Percentiles rank a stretch among this genome's conserved stretches.
Evolutionary conservation across 176 grass and related monocot species (phyloP).

Genomic region (Triticum aestivum): DNA sequence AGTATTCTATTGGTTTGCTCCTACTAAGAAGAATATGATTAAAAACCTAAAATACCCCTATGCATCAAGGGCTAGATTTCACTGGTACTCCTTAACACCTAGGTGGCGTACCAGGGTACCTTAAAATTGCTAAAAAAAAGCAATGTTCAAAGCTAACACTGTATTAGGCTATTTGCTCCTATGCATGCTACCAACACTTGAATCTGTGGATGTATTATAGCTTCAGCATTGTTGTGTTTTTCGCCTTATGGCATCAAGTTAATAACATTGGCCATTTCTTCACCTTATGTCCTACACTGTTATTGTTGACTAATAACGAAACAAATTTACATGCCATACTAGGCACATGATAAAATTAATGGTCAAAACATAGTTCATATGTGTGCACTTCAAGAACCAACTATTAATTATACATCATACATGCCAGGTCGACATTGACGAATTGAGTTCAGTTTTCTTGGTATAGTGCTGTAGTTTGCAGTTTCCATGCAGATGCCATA

Average conservation of each 20-base stretch:
- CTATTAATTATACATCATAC: neutral
- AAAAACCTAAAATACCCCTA: neutral
- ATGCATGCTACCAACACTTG: neutral
- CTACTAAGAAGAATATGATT: neutral
- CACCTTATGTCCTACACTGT: neutral
- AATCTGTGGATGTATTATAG: neutral
- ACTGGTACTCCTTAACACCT: neutral
- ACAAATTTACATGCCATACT: neutral
- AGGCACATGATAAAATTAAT: neutral
- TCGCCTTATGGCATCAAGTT: conserved; percentile 4
- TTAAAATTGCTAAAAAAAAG: neutral
- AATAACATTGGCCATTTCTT: neutral
- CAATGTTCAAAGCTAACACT: neutral
- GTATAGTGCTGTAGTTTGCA: neutral
- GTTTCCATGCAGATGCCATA: neutral
- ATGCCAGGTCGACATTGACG: neutral
- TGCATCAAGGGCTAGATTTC: neutral
- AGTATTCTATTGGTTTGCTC: neutral
- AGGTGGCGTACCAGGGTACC: neutral
- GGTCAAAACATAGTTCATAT: neutral
- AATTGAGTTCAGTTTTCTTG: neutral
- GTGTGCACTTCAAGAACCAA: neutral
- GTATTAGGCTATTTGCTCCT: neutral
- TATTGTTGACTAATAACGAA: neutral
- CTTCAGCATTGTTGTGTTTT: conserved; percentile 2